Evolutionary conservation across 257 asterid genomes (phyloP), one percentile per base, ranked within the genome.

Genomic region (Solanum chiquidenum): DNA sequence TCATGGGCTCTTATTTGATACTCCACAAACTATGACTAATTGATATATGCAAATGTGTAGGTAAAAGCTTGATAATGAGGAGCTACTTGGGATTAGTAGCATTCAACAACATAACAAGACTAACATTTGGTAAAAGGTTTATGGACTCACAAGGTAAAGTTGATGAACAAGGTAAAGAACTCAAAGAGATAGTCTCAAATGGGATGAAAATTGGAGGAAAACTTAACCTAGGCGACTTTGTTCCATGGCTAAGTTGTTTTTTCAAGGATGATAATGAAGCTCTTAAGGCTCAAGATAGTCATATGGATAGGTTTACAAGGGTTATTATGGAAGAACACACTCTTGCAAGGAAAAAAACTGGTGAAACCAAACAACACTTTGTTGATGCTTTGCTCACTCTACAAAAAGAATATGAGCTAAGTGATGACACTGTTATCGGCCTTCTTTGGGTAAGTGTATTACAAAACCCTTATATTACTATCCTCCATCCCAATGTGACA

Each of bases 91-190:
- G 80, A 62, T 60, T 86, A 60, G 86, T 79, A 82, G 55, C 83
- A 77, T 87, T 87, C 86, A 87, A 87, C 89, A 87, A 87, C 18
- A 87, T 87, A 87, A 87, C 89, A 80, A 87, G 86, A 69, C 72
- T 87, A 52, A 82, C 86, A 42, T 87, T 87, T 80, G 89, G 89
- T 9, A 87, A 79, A 0, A 79, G 37, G 37, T 79, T 79, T 44
- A 79, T n/a, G 25, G 46, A 25, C 9, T 79, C 38, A 62, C 52
- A 87, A 14, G 89, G 89, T 33, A 42, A 64, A 5, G 52, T 87
- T 16, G 82, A 87, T 80, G 83, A 29, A 6, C 89, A 87, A 82
- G 86, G 89, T 38, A 66, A 77, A 68, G 89, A 87, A 58, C 74
- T 79, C 35, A 87, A 87, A 66, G 86, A 82, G 12, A 87, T 87